Evolutionary conservation across 345 rosid species (phyloP).

Genomic region (Bruguiera gymnorhiza): DNA sequence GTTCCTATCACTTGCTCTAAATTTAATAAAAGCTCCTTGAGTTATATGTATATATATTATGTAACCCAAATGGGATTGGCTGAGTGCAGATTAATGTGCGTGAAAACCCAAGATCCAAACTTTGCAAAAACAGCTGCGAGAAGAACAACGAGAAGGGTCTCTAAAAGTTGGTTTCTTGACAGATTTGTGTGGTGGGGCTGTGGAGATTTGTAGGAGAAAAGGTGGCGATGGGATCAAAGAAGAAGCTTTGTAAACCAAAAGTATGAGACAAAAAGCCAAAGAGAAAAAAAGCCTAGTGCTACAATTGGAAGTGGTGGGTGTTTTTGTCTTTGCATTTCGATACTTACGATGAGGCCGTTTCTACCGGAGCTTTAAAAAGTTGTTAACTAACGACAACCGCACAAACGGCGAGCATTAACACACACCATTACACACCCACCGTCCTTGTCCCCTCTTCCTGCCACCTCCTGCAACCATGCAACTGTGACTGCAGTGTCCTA

Average conservation of each 20-base stretch:
- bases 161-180: background rate
- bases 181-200: background rate
- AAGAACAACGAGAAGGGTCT: background rate
- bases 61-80: background rate
- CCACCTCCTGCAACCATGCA: too few relatives aligned
- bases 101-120: background rate
- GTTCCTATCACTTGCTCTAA: background rate
- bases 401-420: too few relatives aligned
- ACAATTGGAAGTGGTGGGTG: too few relatives aligned
- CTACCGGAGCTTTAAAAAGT: too few relatives aligned
- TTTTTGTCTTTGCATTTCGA: too few relatives aligned
- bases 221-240: constrained; percentile 40
- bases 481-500: too few relatives aligned
- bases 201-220: constrained; percentile 15
- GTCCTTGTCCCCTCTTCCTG: too few relatives aligned
- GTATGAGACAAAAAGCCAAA: too few relatives aligned
- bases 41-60: background rate
- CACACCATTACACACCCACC: too few relatives aligned
- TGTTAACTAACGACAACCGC: too few relatives aligned
- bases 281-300: too few relatives aligned
- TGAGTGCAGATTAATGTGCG: background rate
- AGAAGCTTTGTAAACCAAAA: constrained; percentile 16
- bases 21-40: background rate
- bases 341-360: too few relatives aligned
- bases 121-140: background rate